A percentile compares a stretch with the other conserved stretches of the same genome.
These are phyloP conservation scores for Phytophthora pini DNA, from an alignment of 352 stramenopile genomes.

Conservation along the genomic window DNA sequence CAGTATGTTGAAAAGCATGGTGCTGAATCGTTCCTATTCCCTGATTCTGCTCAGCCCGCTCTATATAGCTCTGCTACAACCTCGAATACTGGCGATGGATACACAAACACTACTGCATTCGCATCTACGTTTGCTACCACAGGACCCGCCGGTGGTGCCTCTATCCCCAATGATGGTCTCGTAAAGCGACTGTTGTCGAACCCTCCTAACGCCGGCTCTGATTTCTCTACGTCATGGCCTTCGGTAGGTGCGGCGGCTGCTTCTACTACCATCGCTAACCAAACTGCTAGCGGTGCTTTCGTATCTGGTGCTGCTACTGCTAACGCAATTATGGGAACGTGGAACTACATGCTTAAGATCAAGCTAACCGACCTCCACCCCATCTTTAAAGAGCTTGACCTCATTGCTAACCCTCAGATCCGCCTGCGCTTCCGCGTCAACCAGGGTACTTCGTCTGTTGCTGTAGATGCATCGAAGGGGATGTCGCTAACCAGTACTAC, in stretches of 20 bases:
- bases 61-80: not conserved
- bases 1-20: constrained; percentile 24
- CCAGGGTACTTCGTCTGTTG: constrained; percentile 4
- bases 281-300: constrained; percentile 3
- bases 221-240: not conserved
- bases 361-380: constrained; percentile 10
- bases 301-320: constrained; percentile 2
- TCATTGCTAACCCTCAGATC: constrained; percentile 12
- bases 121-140: not conserved
- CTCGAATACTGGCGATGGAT: constrained; percentile 3
- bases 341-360: constrained; percentile 7
- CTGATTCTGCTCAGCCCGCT: constrained; percentile 4
- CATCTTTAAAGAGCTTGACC: constrained; percentile 12
- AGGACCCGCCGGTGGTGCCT: not conserved
- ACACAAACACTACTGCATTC: constrained; percentile 5
- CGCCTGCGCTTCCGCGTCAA: constrained; percentile 11
- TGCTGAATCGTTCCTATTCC: constrained; percentile 9
- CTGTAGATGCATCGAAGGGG: not conserved
- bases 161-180: constrained; percentile 9
- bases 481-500: constrained; percentile 8
- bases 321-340: not conserved
- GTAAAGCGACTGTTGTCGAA: constrained; percentile 12
- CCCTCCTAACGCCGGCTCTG: not conserved
- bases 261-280: no score
- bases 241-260: not conserved